Evolutionary conservation across 352 stramenopile genomes (phyloP), one percentile per base, ranked within the genome.

Genomic region (Globisporangium rhizosaccharum): DNA sequence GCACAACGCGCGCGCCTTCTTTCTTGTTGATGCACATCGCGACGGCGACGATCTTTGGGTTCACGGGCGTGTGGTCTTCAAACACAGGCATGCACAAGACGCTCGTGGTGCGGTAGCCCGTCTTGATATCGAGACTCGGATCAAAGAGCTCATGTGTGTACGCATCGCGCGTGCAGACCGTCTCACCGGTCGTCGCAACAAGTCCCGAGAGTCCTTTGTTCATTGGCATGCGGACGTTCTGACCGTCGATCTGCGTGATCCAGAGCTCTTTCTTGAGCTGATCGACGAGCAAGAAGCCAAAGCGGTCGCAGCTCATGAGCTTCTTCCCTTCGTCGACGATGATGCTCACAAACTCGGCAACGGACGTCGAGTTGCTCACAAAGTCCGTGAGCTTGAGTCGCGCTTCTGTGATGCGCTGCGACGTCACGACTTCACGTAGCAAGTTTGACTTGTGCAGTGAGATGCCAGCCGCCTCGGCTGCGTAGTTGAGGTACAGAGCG

Each of bases 21-120:
- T 84, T 79, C 57, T 97, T 97, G 70, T 97, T 97, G 63, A 97
- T 94, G 57, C 90, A 92, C 78, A 96, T 89, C 17, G 79, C 77
- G 42, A 87, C 77, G 1, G 79, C 79, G 15, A 90, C 79, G 51
- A 82, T 72, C 47, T 88, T 88, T 9, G 70, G 68, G 20, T 54
- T 74, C 7, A 59, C 69, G 14, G 66, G 23, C 2, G 73, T 70
- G 56, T 87, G 72, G 46, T 90, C 79, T 55, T 90, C 79, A 56
- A 87, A 82, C 12, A 95, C 68, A 3, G 83, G 82, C 77, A 88
- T 79, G 53, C 75, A 85, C 53, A 93, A 62, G 10, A 91, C 72
- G 55, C 75, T 89, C 14, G 77, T 87, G 1, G 83, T 95, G 49
- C 70, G 77, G 53, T 91, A 93, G 9, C 83, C 80, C 7, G 83